phyloP scores from a whole-genome alignment of 108 stramenopile genomes.

The Halocafeteria seosinensis region DNA sequence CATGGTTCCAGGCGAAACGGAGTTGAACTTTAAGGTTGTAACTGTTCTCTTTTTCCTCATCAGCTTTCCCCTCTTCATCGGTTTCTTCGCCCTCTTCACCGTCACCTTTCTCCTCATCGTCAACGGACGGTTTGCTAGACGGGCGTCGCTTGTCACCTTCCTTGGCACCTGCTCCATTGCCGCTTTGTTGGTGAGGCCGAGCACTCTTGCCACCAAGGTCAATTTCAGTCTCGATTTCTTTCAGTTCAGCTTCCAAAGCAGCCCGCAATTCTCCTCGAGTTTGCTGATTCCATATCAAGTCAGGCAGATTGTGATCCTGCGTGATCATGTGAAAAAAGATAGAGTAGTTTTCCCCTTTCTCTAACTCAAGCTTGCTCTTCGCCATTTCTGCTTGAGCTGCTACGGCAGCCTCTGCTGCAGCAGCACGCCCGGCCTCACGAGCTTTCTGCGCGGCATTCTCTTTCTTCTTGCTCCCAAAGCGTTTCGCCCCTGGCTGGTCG shows the following conservation, averaged over 20 bases:
- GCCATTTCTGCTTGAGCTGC: neutral
- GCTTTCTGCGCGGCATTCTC: neutral
- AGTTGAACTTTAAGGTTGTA: neutral
- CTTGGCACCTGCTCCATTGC: neutral
- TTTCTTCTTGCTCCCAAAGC: neutral
- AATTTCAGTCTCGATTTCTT: conserved; percentile 35
- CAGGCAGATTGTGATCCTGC: conserved; percentile 50
- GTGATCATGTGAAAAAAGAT: conserved; percentile 51
- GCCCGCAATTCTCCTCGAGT: conserved; percentile 52
- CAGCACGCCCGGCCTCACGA: neutral
- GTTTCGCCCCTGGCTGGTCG: neutral
- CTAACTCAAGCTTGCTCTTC: neutral
- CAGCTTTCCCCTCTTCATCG: neutral
- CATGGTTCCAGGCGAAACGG: conserved; percentile 55
- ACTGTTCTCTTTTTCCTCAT: neutral
- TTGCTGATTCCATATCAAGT: conserved; percentile 61
- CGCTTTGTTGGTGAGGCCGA: neutral
- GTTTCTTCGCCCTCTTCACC: neutral
- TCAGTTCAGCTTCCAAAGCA: conserved; percentile 49
- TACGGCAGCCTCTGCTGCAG: conserved; percentile 8
- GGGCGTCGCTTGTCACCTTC: neutral
- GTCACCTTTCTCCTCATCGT: neutral
- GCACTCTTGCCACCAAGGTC: conserved; percentile 35
- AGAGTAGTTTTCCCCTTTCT: conserved; percentile 22
- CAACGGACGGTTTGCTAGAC: neutral